Percentiles rank a stretch among this genome's conserved stretches.
These are phyloP conservation scores for Tripidium arundinaceum DNA, from an alignment of 202 grass and related monocot species.

Conservation along the genomic window DNA sequence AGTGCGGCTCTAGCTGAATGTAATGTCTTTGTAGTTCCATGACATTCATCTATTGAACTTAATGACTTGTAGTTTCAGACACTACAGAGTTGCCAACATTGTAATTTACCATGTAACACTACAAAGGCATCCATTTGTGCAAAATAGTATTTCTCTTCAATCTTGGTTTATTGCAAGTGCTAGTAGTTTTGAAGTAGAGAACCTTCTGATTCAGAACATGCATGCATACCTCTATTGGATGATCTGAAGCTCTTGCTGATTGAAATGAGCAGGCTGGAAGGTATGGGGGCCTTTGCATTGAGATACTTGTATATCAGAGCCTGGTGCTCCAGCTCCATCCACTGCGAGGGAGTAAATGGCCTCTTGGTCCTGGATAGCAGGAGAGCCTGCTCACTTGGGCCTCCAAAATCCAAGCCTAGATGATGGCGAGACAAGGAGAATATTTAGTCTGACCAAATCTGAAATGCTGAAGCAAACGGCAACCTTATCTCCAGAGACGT, in stretches of 20 bases:
- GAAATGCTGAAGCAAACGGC: not conserved
- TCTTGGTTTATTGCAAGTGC: not conserved
- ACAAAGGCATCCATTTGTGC: not conserved
- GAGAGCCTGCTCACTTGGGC: slow-evolving; percentile 44
- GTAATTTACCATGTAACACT: not conserved
- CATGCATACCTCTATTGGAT: slow-evolving; percentile 58
- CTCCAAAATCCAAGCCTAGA: slow-evolving; percentile 53
- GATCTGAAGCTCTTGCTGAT: slow-evolving; percentile 69
- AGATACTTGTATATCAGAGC: slow-evolving; percentile 95
- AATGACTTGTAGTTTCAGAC: not conserved
- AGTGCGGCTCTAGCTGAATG: not conserved
- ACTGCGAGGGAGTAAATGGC: slow-evolving; percentile 91
- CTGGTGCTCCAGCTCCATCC: slow-evolving; percentile 95
- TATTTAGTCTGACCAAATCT: slow-evolving; percentile 21
- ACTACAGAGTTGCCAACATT: not conserved
- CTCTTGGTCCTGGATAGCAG: slow-evolving; percentile 69
- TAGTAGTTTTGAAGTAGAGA: not conserved
- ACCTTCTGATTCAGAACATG: not conserved
- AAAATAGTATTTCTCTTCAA: not conserved
- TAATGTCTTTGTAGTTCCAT: not conserved
- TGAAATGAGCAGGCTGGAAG: slow-evolving; percentile 71
- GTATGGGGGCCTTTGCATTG: slow-evolving; percentile 80
- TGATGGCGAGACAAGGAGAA: slow-evolving; percentile 17
- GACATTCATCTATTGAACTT: not conserved
- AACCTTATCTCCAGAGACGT: slow-evolving; percentile 37